Percentiles rank a stretch among this genome's conserved stretches.
These are phyloP conservation scores for Brassica napus DNA, from an alignment of 345 rosid genomes.

Conservation along the genomic window Da-Ae NC_063436.1:23126001-23126500, in stretches of 20 bases:
- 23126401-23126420: constrained; percentile 8
- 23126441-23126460: background rate
- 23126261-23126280: constrained; percentile 76
- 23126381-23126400: background rate
- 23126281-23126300: constrained; percentile 88
- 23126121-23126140: constrained; percentile 44
- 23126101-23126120: constrained; percentile 27
- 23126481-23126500: background rate
- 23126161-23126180: constrained; percentile 85
- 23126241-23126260: constrained; percentile 85
- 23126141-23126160: constrained; percentile 49
- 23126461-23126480: constrained; percentile 9
- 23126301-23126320: constrained; percentile 36
- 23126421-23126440: constrained; percentile 4
- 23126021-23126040: constrained; percentile 15
- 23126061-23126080: constrained; percentile 7
- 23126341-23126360: background rate
- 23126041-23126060: background rate
- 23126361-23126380: constrained; percentile 3
- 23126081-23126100: constrained; percentile 4
- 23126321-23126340: background rate
- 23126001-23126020: constrained; percentile 8
- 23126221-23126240: constrained; percentile 81
- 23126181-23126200: constrained; percentile 88
- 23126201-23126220: constrained; percentile 84